A percentile compares a stretch with the other conserved stretches of the same genome.
Evolutionary conservation across 768 basidiomycete genomes (phyloP).

Genomic region (Daedaleopsis nitida): DNA sequence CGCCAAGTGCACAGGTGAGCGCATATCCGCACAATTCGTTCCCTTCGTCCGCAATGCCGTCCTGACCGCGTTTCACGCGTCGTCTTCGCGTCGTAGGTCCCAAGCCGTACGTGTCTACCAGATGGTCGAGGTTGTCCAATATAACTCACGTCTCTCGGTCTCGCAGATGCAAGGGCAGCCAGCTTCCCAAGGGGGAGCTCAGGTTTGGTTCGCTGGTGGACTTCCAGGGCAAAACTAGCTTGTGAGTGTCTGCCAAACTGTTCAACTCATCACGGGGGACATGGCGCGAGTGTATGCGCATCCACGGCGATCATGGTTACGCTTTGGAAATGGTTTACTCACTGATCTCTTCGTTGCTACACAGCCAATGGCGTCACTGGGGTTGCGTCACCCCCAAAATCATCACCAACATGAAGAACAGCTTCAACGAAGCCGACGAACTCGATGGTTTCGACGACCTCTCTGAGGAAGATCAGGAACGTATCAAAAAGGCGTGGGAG

Average conservation of each 20-base stretch:
- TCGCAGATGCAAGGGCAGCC: conserved; percentile 51
- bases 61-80: conserved; percentile 32
- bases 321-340: background rate
- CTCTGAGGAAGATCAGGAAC: conserved; percentile 65
- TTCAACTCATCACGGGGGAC: background rate
- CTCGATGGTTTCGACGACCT: conserved; percentile 87
- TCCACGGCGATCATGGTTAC: background rate
- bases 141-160: conserved; percentile 29
- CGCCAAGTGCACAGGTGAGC: conserved; percentile 78
- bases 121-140: background rate
- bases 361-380: conserved; percentile 87
- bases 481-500: conserved; percentile 72
- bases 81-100: conserved; percentile 51
- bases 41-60: conserved; percentile 20
- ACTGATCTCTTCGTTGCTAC: background rate
- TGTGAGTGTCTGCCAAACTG: conserved; percentile 46
- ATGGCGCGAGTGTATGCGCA: background rate
- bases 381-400: conserved; percentile 78
- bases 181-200: conserved; percentile 71
- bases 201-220: conserved; percentile 78
- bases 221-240: conserved; percentile 65
- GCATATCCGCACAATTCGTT: conserved; percentile 21
- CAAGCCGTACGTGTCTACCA: conserved; percentile 54
- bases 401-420: conserved; percentile 68
- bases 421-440: conserved; percentile 59